Evolutionary conservation across 1,139 yeast species (phyloP), one percentile per base, ranked within the genome.

Genomic region (Zygosaccharomyces pseudobailii): DNA sequence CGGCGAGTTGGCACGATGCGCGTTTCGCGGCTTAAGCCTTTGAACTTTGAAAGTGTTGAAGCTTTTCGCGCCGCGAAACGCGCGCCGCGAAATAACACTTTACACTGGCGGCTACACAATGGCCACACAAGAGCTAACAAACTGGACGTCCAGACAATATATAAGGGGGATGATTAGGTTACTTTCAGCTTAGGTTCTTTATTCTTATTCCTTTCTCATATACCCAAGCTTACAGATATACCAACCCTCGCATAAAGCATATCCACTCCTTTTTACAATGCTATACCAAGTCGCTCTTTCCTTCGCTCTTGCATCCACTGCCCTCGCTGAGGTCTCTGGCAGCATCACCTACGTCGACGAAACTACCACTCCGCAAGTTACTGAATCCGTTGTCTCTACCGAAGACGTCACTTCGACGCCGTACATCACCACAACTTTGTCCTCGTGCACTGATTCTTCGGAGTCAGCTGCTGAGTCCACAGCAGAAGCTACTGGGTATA

Each of bases 291-390:
- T 38, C 34, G 41, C 41, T 38, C 22, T 38, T 19, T 38, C 41
- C 34, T 27, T 30, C 19, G 33, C 33, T n/a, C 33, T 30, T 27
- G 49, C 52, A 17, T 25, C 49, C 22, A 25, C 51, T 31, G 53
- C 53, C 41, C 42, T 51, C 37, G 41, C 49, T 31, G 43, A 51
- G 38, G 33, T 43, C 42, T 40, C 49, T 30, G 66, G 59, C 35
- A 62, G 57, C 42, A 54, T 64, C 55, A 64, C 67, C 43, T 62
- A 65, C 54, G 68, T 65, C 41, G 68, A 65, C 42, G 57, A 53
- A 30, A 66, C 70, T 42, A 58, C 69, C 22, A 61, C 72, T 35
- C 67, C 67, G 46, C 56, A 65, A 28, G 63, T 58, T 25, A 62
- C 71, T 39, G 50, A 62, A 27, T 56, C 70, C 10, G 51, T 62